These are phyloP conservation scores for Metschnikowia gelsemii DNA, from an alignment of 805 yeast species.

Conservation along the genomic window DNA sequence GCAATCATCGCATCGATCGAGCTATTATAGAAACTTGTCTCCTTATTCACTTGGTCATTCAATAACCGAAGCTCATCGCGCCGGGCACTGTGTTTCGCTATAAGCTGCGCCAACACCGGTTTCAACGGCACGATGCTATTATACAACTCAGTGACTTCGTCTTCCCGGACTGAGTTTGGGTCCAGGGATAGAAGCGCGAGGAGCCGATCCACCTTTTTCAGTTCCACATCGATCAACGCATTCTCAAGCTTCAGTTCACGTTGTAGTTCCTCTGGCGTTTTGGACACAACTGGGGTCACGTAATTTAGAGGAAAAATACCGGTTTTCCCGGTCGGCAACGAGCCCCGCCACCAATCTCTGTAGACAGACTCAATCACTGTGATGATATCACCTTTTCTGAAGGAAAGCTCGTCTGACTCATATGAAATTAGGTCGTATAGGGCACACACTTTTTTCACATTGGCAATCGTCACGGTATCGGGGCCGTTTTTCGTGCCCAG, in stretches of 20 bases:
- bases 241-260: constrained; percentile 52
- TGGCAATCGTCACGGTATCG: constrained; percentile 37
- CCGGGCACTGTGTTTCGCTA: constrained; percentile 75
- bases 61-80: constrained; percentile 74
- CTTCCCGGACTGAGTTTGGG: constrained; percentile 48
- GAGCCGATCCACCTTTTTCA: constrained; percentile 65
- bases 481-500: neutral
- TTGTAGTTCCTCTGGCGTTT: constrained; percentile 57
- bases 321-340: constrained; percentile 64
- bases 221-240: constrained; percentile 50
- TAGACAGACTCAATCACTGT: constrained; percentile 84
- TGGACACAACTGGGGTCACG: constrained; percentile 73
- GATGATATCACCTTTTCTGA: constrained; percentile 83
- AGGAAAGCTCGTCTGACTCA: constrained; percentile 86
- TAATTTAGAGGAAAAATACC: constrained; percentile 94
- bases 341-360: constrained; percentile 95
- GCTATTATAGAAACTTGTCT: constrained; percentile 67
- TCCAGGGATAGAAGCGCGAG: constrained; percentile 50
- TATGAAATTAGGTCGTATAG: constrained; percentile 74
- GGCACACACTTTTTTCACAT: constrained; percentile 72
- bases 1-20: constrained; percentile 49
- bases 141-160: constrained; percentile 67
- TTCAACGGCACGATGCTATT: constrained; percentile 71
- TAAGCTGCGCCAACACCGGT: constrained; percentile 67
- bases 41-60: constrained; percentile 66